Conservation (phyloP, 2,329 filamentous ascomycete species). For the Helotiales sp. region DNA sequence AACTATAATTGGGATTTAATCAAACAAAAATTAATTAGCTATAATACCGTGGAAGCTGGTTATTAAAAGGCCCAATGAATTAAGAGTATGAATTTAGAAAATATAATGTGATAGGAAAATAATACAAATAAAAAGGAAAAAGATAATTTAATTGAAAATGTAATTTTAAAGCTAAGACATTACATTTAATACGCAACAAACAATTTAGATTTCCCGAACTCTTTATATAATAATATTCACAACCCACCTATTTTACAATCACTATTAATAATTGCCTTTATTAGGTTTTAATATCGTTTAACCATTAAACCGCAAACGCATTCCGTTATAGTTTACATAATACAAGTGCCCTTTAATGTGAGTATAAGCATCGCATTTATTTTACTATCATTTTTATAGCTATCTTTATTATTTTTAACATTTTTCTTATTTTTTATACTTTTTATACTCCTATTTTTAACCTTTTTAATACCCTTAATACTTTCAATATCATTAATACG, state of each 20-base stretch:
- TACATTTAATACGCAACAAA: not conserved
- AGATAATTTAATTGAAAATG: conserved; percentile 62
- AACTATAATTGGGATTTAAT: conserved; percentile 72
- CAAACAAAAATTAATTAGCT: conserved; percentile 69
- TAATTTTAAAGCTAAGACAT: conserved; percentile 11
- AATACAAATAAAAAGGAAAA: conserved; percentile 66
- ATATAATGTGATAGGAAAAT: conserved; percentile 85
- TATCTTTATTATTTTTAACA: too few species aligned
- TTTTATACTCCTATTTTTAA: not conserved
- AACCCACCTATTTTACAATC: not conserved
- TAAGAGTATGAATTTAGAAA: conserved; percentile 58
- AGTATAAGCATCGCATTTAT: too few species aligned
- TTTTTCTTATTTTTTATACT: too few species aligned
- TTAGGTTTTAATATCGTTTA: too few species aligned
- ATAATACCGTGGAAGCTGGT: conserved; percentile 52
- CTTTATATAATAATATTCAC: not conserved
- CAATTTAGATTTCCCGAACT: not conserved
- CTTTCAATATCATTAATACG: not conserved
- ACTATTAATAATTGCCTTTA: not conserved
- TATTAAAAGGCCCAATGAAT: conserved; percentile 14
- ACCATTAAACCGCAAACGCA: not conserved
- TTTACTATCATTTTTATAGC: too few species aligned
- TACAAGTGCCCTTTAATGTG: not conserved
- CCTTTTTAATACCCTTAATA: not conserved
- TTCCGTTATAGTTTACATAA: not conserved